Evolutionary conservation across 1,284 basidiomycete genomes (phyloP).

Genomic region (Anthracocystis panici-leucophaei): DNA sequence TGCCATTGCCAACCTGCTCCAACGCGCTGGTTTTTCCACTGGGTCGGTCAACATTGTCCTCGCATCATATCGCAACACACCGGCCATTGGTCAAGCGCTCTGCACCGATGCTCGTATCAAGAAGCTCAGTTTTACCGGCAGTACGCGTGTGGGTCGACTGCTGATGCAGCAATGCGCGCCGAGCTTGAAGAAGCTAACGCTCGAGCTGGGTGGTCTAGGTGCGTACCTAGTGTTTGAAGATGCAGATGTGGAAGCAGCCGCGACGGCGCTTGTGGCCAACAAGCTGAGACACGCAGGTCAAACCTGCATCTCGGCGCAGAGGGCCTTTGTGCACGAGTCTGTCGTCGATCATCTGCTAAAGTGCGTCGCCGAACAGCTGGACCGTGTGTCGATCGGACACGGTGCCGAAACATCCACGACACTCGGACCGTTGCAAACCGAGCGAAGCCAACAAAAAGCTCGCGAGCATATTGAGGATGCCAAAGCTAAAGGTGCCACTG

Average conservation of each 20-base stretch:
- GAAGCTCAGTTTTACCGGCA: slow-evolving; percentile 95
- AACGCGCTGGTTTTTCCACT: slow-evolving; percentile 88
- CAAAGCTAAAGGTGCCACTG: slow-evolving; percentile 83
- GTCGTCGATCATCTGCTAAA: slow-evolving; percentile 85
- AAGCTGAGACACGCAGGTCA: slow-evolving; percentile 95
- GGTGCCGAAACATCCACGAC: slow-evolving; percentile 82
- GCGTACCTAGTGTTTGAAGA: slow-evolving; percentile 98
- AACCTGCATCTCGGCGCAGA: slow-evolving; percentile 78
- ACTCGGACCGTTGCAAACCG: slow-evolving; percentile 93
- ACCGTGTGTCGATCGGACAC: slow-evolving; percentile 89
- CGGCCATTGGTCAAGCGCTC: slow-evolving; percentile 79
- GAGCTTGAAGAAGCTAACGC: slow-evolving; percentile 86
- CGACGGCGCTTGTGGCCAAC: slow-evolving; percentile 83
- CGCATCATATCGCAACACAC: slow-evolving; percentile 77
- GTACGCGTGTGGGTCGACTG: slow-evolving; percentile 90
- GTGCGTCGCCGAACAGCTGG: slow-evolving; percentile 83
- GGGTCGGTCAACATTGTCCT: slow-evolving; percentile 96
- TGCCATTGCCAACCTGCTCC: slow-evolving; percentile 84
- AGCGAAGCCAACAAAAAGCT: slow-evolving; percentile 87
- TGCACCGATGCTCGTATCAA: slow-evolving; percentile 75
- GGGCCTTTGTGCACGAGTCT: slow-evolving; percentile 75
- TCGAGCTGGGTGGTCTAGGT: slow-evolving; percentile 78
- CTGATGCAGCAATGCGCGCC: slow-evolving; percentile 84
- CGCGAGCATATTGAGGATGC: slow-evolving; percentile 87
- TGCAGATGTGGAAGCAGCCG: slow-evolving; percentile 90